phyloP scores from a whole-genome alignment of 202 grass and related monocot genomes.

The Eragrostis tef region DNA sequence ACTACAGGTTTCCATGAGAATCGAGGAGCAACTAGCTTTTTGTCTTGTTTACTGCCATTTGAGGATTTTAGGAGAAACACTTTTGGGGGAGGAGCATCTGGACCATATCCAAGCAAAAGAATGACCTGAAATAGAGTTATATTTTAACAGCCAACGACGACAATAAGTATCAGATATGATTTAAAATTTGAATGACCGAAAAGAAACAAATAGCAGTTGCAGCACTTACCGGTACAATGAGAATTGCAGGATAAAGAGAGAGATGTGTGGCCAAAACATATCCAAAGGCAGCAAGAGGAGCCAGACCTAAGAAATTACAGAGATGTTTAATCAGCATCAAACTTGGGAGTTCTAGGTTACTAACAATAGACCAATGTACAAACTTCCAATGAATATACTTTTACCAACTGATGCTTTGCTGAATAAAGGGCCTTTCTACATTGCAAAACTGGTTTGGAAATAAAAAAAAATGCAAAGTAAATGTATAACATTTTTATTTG shows the following conservation, averaged over 20 bases:
- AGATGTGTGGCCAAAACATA: conserved; percentile 87
- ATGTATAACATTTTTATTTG: not conserved
- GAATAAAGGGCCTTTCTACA: conserved; percentile 1
- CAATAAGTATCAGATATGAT: conserved; percentile 28
- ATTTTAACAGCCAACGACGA: conserved; percentile 24
- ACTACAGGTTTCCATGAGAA: conserved; percentile 67
- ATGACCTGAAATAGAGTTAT: conserved; percentile 60
- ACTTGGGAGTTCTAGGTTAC: conserved; percentile 14
- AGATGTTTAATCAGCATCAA: conserved; percentile 34
- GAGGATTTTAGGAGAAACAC: conserved; percentile 56
- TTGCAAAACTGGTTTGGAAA: conserved; percentile 8
- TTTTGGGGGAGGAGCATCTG: conserved; percentile 74
- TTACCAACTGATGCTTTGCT: conserved; percentile 12
- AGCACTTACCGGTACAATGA: conserved; percentile 75
- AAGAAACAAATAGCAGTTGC: conserved; percentile 20
- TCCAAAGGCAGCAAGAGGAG: conserved; percentile 91
- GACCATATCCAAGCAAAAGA: conserved; percentile 83
- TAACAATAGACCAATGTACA: not conserved
- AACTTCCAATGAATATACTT: conserved; percentile 25
- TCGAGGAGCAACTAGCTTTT: conserved; percentile 20
- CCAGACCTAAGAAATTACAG: conserved; percentile 61
- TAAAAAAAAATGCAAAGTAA: conserved; percentile 13
- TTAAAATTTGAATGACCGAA: not conserved
- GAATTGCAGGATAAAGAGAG: conserved; percentile 85
- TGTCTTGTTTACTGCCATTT: conserved; percentile 37